phyloP scores from a whole-genome alignment of 306 rosid genomes.

The Castanea mollissima region DNA sequence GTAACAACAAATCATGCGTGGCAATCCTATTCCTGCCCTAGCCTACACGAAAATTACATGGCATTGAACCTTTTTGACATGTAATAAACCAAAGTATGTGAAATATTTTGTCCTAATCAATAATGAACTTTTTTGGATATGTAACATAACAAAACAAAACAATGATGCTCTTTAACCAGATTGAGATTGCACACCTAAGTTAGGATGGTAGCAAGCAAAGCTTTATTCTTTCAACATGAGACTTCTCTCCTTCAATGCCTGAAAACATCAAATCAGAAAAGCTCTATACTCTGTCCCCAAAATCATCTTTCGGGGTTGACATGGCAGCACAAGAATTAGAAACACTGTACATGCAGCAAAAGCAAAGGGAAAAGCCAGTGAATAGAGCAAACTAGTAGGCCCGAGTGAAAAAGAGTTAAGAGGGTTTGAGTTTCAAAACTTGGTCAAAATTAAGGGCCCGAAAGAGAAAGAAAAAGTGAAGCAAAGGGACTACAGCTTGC shows the following conservation, averaged over 20 bases:
- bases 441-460: constrained; percentile 16
- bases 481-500: not conserved
- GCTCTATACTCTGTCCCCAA: not conserved
- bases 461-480: not conserved
- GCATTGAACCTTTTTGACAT: too few species aligned
- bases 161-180: not conserved
- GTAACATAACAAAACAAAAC: not conserved
- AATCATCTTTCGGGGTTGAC: not conserved
- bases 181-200: not conserved
- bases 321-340: not conserved
- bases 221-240: not conserved
- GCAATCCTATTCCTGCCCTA: not conserved
- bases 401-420: constrained; percentile 15
- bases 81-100: too few species aligned
- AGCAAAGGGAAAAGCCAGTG: not conserved
- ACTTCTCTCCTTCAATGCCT: not conserved
- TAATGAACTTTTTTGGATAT: not conserved
- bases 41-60: too few species aligned
- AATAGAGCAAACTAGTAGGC: not conserved
- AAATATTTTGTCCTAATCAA: too few species aligned
- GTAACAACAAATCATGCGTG: not conserved
- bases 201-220: not conserved
- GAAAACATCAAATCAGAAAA: not conserved
- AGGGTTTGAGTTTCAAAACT: not conserved
- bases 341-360: too few species aligned